Percentiles rank a stretch among this genome's conserved stretches.
Evolutionary conservation across 176 grass and related monocot genomes (phyloP).

Genomic region (Bromus sterilis): DNA sequence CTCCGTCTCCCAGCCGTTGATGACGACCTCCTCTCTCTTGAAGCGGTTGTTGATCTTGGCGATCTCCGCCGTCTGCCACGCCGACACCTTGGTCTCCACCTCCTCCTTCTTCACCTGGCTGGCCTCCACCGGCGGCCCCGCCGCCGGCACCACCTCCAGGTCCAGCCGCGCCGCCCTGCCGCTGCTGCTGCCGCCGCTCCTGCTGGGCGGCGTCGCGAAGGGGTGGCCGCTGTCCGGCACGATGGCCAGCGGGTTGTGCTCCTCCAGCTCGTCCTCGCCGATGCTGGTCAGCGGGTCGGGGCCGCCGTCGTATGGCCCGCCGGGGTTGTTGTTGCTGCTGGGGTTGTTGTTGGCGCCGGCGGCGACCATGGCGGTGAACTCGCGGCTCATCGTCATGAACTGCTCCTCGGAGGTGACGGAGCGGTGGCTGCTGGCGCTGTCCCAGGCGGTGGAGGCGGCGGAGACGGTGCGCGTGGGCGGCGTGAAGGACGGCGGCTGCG

Average conservation of each 20-base stretch:
- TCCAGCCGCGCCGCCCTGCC: background rate
- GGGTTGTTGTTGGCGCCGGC: constrained; percentile 30
- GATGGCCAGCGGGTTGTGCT: constrained; percentile 86
- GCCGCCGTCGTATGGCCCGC: background rate
- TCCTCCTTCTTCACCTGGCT: constrained; percentile 87
- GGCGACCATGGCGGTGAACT: constrained; percentile 74
- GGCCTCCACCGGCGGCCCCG: constrained; percentile 33
- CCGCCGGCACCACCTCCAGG: constrained; percentile 31
- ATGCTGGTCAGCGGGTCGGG: constrained; percentile 39
- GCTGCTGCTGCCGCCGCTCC: background rate
- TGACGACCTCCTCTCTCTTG: constrained; percentile 83
- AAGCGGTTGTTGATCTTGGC: constrained; percentile 92
- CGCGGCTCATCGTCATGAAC: constrained; percentile 72
- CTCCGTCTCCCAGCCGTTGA: constrained; percentile 85
- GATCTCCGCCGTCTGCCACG: constrained; percentile 86
- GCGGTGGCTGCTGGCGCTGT: constrained; percentile 53
- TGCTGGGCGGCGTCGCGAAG: constrained; percentile 46
- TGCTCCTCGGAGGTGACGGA: constrained; percentile 49
- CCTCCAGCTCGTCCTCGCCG: constrained; percentile 84
- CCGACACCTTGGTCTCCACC: constrained; percentile 84
- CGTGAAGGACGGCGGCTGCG: background rate
- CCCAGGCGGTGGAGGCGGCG: constrained; percentile 20
- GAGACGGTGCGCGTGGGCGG: constrained; percentile 21
- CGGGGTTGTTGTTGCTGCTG: background rate
- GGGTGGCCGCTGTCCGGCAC: constrained; percentile 77